Conservation (phyloP, 331 rosid species). For the Rhamnella rubrinervis region DNA sequence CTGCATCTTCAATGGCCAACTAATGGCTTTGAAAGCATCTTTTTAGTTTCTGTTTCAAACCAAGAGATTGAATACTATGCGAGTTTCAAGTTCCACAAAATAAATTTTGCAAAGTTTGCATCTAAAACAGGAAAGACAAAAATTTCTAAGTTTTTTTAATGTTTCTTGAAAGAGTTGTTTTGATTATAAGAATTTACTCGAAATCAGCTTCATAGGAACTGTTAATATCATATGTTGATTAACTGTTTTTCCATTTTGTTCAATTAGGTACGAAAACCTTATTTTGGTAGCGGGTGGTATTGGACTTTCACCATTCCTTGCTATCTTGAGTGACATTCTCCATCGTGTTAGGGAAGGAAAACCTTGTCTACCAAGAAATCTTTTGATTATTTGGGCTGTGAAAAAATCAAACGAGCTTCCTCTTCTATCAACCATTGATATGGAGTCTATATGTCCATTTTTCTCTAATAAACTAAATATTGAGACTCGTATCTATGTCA, state of each 20-base stretch:
- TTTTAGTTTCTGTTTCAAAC: background rate
- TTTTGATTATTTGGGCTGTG: slow-evolving; percentile 82
- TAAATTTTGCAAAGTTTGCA: background rate
- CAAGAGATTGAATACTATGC: background rate
- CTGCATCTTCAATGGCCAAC: background rate
- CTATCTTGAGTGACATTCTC: slow-evolving; percentile 83
- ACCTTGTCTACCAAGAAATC: slow-evolving; percentile 58
- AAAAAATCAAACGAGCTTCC: slow-evolving; percentile 73
- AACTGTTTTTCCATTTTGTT: slow-evolving; percentile 20
- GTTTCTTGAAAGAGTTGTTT: background rate
- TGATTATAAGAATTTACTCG: background rate
- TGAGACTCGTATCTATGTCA: slow-evolving; percentile 61
- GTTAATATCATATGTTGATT: slow-evolving; percentile 4
- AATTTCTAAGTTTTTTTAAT: background rate
- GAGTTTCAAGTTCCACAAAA: background rate
- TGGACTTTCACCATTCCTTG: slow-evolving; percentile 67
- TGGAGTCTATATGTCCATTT: slow-evolving; percentile 65
- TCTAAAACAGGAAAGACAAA: background rate
- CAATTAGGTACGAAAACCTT: slow-evolving; percentile 75
- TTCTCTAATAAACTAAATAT: slow-evolving; percentile 55
- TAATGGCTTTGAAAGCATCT: background rate
- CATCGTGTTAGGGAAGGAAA: slow-evolving; percentile 72
- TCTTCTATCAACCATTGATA: slow-evolving; percentile 68
- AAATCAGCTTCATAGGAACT: slow-evolving; percentile 8
- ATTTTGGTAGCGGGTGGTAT: slow-evolving; percentile 92